Percentiles rank a stretch among this genome's conserved stretches.
These are phyloP conservation scores for Murraya paniculata DNA, from an alignment of 345 rosid genomes.

Conservation along the genomic window DNA sequence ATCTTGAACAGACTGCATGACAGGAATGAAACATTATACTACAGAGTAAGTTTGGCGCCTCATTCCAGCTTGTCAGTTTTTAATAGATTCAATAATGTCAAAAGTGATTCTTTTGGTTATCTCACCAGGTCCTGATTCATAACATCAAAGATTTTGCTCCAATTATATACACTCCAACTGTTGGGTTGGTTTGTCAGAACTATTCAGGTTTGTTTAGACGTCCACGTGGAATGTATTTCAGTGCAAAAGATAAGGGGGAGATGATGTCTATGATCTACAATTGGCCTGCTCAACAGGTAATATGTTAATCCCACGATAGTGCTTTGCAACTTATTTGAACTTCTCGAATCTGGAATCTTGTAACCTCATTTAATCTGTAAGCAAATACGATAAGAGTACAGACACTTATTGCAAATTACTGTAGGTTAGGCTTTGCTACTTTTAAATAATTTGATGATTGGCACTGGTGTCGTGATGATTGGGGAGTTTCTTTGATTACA, in stretches of 20 bases:
- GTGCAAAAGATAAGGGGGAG: constrained; percentile 98
- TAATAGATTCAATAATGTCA: neutral
- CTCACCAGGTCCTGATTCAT: constrained; percentile 83
- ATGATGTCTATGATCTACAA: constrained; percentile 99
- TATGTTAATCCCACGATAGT: constrained; percentile 3
- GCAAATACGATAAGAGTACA: neutral
- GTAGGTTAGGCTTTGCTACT: neutral
- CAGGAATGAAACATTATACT: constrained; percentile 93
- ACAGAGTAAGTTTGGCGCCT: constrained; percentile 51
- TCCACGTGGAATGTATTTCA: constrained; percentile 98
- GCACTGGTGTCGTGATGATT: neutral
- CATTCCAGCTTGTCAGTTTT: constrained; percentile 14
- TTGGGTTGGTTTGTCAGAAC: constrained; percentile 95
- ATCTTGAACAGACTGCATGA: constrained; percentile 94
- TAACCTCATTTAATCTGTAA: neutral
- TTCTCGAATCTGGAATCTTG: neutral
- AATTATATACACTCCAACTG: constrained; percentile 91
- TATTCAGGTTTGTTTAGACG: constrained; percentile 96
- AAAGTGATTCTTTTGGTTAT: constrained; percentile 15
- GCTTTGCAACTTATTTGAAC: neutral
- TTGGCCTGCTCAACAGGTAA: constrained; percentile 85
- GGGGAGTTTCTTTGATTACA: neutral
- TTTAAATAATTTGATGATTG: neutral
- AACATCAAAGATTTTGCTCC: constrained; percentile 95
- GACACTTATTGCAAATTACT: neutral